Conservation (phyloP, 768 basidiomycete species). For the Rhodotorula paludigena region DNA sequence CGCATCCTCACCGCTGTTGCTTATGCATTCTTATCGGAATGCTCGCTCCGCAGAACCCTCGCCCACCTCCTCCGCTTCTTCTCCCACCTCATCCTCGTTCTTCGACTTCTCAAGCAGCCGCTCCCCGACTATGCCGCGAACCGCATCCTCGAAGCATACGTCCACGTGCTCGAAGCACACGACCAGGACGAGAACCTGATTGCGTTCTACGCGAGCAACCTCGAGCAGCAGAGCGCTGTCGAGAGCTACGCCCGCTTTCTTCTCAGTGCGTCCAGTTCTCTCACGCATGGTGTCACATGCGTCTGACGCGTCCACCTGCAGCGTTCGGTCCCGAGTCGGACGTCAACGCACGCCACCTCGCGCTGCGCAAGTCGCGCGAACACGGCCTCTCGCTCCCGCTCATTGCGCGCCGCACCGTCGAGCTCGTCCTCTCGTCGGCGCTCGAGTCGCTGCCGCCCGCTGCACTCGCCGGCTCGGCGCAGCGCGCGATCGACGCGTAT, state of each 20-base stretch:
- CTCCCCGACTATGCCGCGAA: constrained; percentile 72
- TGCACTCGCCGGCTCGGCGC: not conserved
- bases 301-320: constrained; percentile 4
- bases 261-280: constrained; percentile 49
- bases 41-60: constrained; percentile 31
- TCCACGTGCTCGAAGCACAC: constrained; percentile 74
- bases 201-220: constrained; percentile 84
- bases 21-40: too few species aligned
- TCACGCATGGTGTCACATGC: not conserved
- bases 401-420: constrained; percentile 75
- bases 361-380: constrained; percentile 69
- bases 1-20: too few species aligned
- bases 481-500: constrained; percentile 20
- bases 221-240: constrained; percentile 79
- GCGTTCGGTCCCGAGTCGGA: constrained; percentile 47
- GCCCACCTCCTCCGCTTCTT: constrained; percentile 62
- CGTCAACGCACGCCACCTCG: constrained; percentile 60
- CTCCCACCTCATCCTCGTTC: constrained; percentile 82
- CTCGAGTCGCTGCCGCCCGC: constrained; percentile 4
- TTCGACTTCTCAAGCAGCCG: constrained; percentile 62
- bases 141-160: constrained; percentile 77
- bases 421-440: constrained; percentile 51
- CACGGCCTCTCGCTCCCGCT: constrained; percentile 76
- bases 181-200: constrained; percentile 67
- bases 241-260: constrained; percentile 89